Conservation (phyloP, 2,329 filamentous ascomycete genomes). For the Ceratocystis eucalypticola region DNA sequence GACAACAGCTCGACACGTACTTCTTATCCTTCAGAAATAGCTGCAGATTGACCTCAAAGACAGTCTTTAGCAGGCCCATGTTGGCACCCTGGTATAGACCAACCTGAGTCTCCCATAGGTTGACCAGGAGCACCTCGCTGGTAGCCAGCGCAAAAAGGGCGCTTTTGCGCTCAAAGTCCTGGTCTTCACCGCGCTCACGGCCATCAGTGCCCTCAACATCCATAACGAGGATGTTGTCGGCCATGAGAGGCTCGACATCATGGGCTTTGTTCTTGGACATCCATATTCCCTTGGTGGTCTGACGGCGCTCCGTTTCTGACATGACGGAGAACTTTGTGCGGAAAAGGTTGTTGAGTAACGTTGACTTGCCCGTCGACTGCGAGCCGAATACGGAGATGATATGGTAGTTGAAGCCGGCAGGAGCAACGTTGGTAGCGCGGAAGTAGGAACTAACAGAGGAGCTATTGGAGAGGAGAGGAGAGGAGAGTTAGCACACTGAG, state of each 20-base stretch:
- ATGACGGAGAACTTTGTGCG: conserved; percentile 95
- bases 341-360: conserved; percentile 88
- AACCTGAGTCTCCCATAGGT: conserved; percentile 99
- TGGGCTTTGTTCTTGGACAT: conserved; percentile 88
- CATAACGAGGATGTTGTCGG: conserved; percentile 97
- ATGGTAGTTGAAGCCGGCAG: conserved; percentile 96
- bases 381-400: conserved; percentile 98
- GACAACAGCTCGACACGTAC: conserved; percentile 24
- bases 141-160: conserved; percentile 93
- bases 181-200: conserved; percentile 88
- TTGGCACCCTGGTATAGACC: conserved; percentile 96
- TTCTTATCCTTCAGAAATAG: conserved; percentile 91
- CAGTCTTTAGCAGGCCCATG: conserved; percentile 96
- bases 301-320: conserved; percentile 83
- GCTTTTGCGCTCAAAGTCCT: conserved; percentile 98
- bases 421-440: conserved; percentile 61
- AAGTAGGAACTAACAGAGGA: conserved; percentile 71
- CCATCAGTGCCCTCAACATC: conserved; percentile 97
- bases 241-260: conserved; percentile 51
- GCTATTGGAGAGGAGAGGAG: conserved; percentile 33
- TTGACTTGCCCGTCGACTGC: conserved; percentile 97
- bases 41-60: conserved; percentile 97
- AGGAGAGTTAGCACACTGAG: conserved; percentile 19
- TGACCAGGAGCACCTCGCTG: conserved; percentile 94
- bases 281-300: conserved; percentile 99